Base-by-base conservation (phyloP, 805 yeast genomes). In the Priceomyces carsonii region DNA sequence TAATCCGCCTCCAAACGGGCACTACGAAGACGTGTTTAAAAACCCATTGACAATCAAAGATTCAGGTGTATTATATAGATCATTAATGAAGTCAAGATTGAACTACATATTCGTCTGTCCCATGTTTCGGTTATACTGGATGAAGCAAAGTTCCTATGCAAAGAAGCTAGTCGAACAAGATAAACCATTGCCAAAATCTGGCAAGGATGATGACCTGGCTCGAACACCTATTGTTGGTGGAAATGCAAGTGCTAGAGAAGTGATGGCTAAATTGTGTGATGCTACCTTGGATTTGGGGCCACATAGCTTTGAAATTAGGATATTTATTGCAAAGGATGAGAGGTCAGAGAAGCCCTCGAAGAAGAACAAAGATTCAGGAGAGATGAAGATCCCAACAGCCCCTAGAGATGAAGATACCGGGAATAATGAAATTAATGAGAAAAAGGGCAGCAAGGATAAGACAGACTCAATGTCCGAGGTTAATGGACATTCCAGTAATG, bases 191-290 rank as follows among this genome's bases (percentile, higher is more conserved):
- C 51, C 57, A 12, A 55, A 53, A 32, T 40, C 48, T 10, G 32
- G 33, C 12, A 35, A 36, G 31, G 53, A 44, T 8, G 61, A 54
- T 16, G 36, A 22, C 10, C 34, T 40, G 18, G 61, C 53, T 33
- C 44, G 70, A 25, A 44, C 32, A 34, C 70, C 66, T 34, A 71
- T 56, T 36, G 59, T 61, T 40, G 59, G 68, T 6, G 45, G 55
- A 12, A 72, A 66, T 9, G 61, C 63, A 4, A 78, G 76, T 52
- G 82, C 85, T 4, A 67, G 95, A 48, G 97, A 91, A 44, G 80
- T 80, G 37, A 89, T 90, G 96, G 82, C 88, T 40, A 89, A 88
- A 54, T 64, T 93, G 38, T 79, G 91, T 47, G 96, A 90, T 47
- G 79, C 90, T 41, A 62, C 66, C 1, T 60, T 89, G 61, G 66